Conservation (phyloP, 2,329 filamentous ascomycete species). For the Xylariaceae sp. region DNA sequence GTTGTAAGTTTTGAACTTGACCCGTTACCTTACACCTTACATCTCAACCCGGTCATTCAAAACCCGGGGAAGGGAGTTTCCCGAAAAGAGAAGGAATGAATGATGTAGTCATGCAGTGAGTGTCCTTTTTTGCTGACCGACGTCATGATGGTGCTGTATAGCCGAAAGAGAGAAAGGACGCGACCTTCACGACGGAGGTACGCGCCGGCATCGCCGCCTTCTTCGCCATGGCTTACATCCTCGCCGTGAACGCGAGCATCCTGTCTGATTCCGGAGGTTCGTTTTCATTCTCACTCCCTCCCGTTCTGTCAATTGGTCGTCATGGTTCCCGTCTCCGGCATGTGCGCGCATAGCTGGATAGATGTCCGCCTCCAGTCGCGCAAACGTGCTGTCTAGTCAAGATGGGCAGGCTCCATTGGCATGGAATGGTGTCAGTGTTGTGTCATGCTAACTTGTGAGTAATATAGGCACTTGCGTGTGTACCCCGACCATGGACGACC, state of each 20-base stretch:
- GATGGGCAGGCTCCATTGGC: no score
- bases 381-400: no score
- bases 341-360: no score
- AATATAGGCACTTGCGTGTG: constrained; percentile 69
- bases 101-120: no score
- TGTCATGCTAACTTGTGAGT: constrained; percentile 41
- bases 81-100: no score
- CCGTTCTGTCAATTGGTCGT: no score
- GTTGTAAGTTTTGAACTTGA: constrained; percentile 56
- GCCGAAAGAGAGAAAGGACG: constrained; percentile 66
- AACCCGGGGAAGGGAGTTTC: no score
- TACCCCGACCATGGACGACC: constrained; percentile 44
- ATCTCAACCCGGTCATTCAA: no score
- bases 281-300: not conserved
- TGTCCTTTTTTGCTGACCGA: constrained; percentile 6
- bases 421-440: no score
- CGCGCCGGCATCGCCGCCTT: constrained; percentile 74
- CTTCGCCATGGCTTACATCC: constrained; percentile 58
- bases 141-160: constrained; percentile 30
- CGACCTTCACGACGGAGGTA: constrained; percentile 76
- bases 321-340: no score
- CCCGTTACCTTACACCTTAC: no score
- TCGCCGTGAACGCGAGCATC: constrained; percentile 30
- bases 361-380: no score
- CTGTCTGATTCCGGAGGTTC: constrained; percentile 27